phyloP scores from a whole-genome alignment of 345 rosid species.

The Limnanthes douglasii region DNA sequence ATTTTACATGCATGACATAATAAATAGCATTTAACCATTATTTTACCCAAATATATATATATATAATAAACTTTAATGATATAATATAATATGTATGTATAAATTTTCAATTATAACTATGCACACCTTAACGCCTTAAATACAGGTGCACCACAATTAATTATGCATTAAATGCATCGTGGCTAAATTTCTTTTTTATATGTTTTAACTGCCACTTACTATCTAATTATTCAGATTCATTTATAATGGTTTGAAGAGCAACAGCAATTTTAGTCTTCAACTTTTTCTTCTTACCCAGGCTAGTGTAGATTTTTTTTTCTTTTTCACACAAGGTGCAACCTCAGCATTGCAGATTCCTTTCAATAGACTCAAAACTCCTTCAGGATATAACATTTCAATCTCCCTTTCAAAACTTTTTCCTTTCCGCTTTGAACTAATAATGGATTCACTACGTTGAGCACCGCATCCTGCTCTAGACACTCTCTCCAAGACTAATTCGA shows the following conservation, averaged over 20 bases:
- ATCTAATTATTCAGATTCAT: constrained; percentile 56
- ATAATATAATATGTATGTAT: too few relatives aligned
- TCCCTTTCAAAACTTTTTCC: constrained; percentile 25
- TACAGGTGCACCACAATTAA: too few relatives aligned
- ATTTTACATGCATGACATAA: too few relatives aligned
- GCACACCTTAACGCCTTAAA: too few relatives aligned
- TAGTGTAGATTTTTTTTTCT: constrained; percentile 68
- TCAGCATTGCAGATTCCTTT: constrained; percentile 56
- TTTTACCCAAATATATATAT: too few relatives aligned
- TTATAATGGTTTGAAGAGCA: constrained; percentile 68
- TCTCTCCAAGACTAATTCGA: constrained; percentile 64
- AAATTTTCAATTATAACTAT: too few relatives aligned
- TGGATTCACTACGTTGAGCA: constrained; percentile 9
- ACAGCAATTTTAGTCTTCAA: constrained; percentile 47
- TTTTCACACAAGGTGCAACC: constrained; percentile 82
- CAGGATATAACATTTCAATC: constrained; percentile 37
- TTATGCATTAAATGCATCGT: too few relatives aligned
- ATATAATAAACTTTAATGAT: too few relatives aligned
- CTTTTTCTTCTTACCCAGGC: constrained; percentile 66
- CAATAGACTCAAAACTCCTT: constrained; percentile 44
- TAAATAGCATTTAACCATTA: too few relatives aligned
- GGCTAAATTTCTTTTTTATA: too few relatives aligned
- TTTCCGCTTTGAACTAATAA: constrained; percentile 11
- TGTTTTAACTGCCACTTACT: too few relatives aligned
- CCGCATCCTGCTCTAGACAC: constrained; percentile 41